A percentile compares a stretch with the other conserved stretches of the same genome.
Conservation (phyloP, 2,329 filamentous ascomycete genomes). For the Pezicula carpinea region DNA sequence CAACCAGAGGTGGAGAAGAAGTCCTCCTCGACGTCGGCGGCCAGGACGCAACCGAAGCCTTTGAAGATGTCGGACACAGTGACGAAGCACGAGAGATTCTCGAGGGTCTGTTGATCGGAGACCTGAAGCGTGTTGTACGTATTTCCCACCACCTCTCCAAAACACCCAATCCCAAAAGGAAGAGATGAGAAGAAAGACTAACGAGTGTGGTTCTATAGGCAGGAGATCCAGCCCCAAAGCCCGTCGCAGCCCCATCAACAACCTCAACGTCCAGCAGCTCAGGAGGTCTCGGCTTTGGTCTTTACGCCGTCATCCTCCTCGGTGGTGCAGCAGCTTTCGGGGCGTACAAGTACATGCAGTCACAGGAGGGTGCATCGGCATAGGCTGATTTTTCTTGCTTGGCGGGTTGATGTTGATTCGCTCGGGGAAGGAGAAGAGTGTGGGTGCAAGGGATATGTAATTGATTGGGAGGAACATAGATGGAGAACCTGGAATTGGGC, state of each 20-base stretch:
- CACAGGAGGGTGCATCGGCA: conserved; percentile 22
- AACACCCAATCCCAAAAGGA: conserved; percentile 1
- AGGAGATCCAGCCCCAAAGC: conserved; percentile 73
- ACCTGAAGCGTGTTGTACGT: conserved; percentile 75
- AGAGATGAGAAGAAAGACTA: conserved; percentile 2
- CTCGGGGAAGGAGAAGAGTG: neutral
- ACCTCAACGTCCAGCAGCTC: conserved; percentile 33
- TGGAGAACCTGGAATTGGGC: neutral
- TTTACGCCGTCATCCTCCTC: conserved; percentile 77
- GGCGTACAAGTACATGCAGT: conserved; percentile 79
- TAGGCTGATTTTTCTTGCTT: neutral
- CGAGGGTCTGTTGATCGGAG: conserved; percentile 68
- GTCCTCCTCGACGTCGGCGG: conserved; percentile 93
- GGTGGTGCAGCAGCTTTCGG: conserved; percentile 74
- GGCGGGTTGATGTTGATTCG: neutral
- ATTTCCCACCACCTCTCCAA: conserved; percentile 5
- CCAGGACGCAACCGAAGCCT: conserved; percentile 95
- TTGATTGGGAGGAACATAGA: neutral
- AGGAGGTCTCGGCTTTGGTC: conserved; percentile 64
- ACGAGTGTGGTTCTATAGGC: conserved; percentile 42
- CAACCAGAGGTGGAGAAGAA: conserved; percentile 86
- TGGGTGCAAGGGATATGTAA: no score
- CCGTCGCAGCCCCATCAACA: conserved; percentile 42
- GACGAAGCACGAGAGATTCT: conserved; percentile 97
- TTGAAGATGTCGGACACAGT: conserved; percentile 98